Evolutionary conservation across 257 asterid genomes (phyloP), one percentile per base, ranked within the genome.

Genomic region (Penstemon barbatus): DNA sequence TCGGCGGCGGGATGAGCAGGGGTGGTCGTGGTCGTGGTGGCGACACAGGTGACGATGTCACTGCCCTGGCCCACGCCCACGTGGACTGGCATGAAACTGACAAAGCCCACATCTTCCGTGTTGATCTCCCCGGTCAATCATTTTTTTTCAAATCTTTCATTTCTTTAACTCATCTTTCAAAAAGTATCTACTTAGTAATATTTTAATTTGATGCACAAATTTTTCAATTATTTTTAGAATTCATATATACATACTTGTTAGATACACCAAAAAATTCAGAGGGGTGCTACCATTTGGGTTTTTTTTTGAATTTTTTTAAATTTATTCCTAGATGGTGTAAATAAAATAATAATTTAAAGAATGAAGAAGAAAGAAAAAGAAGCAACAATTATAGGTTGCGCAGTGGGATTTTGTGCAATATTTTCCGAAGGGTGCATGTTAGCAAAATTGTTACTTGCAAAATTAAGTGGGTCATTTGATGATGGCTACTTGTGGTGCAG

Each of bases 81-180:
- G 76, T 77, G 0, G 89, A 75, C 18, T 80, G 83, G 83, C 77
- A 68, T 10, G 84, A 82, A 71, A 77, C 85, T 8, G 73, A 79
- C 37, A 15, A 52, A 8, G 77, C 72, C 55, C 87, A 81, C 78
- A 52, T 79, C 81, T 79, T 81, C 76, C 70, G 69, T 53, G 71
- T 73, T 56, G 80, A 81, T 67, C 78, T 84, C 63, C 83, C 82
- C 5, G 83, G 87, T 81, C 54, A 59, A 40, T 7, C 41, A 6
- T 44, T 25, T 8, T 10, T 46, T 11, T 9, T 3, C 8, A 0
- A 1, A 53, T 5, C 3, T 15, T 0, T 41, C 4, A 49, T 46
- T 25, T 25, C 5, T 2, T 4, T 3, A 41, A 10, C 6, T n/a
- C 1, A 5, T 56, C 5, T 11, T n/a, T 46, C 3, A 38, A 25